Conservation (phyloP, 2,329 filamentous ascomycete genomes). For the Hymenoscyphus repandus region DNA sequence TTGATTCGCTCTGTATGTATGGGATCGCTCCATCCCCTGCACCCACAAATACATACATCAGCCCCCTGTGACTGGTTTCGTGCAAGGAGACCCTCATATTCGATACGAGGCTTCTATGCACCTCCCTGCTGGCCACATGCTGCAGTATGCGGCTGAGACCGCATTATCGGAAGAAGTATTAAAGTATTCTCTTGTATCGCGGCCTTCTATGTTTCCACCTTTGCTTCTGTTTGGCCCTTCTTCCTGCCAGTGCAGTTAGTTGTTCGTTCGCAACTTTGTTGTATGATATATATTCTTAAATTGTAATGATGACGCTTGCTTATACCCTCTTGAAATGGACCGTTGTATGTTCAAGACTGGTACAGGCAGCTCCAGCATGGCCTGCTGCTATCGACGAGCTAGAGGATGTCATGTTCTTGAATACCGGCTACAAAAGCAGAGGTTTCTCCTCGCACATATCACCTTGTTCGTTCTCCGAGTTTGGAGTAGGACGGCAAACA, state of each 20-base stretch:
- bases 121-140: neutral
- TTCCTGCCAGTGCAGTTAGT: constrained; percentile 18
- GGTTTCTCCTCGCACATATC: constrained; percentile 52
- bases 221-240: constrained; percentile 3
- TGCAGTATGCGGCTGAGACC: constrained; percentile 16
- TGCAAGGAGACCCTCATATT: too few species aligned
- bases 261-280: constrained; percentile 17
- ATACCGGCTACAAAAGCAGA: constrained; percentile 47
- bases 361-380: constrained; percentile 51
- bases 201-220: constrained; percentile 1
- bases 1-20: too few species aligned
- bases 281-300: constrained; percentile 10
- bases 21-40: too few species aligned
- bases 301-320: constrained; percentile 23
- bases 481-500: constrained; percentile 49
- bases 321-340: constrained; percentile 13
- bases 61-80: too few species aligned
- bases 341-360: constrained; percentile 13
- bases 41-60: too few species aligned
- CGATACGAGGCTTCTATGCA: neutral
- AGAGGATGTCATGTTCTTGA: constrained; percentile 59
- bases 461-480: constrained; percentile 49
- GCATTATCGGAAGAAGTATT: constrained; percentile 7
- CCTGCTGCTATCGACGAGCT: constrained; percentile 54
- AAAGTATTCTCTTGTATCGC: constrained; percentile 8